Evolutionary conservation across 1,284 basidiomycete genomes (phyloP).

Genomic region (Rhodotorula sp.): DNA sequence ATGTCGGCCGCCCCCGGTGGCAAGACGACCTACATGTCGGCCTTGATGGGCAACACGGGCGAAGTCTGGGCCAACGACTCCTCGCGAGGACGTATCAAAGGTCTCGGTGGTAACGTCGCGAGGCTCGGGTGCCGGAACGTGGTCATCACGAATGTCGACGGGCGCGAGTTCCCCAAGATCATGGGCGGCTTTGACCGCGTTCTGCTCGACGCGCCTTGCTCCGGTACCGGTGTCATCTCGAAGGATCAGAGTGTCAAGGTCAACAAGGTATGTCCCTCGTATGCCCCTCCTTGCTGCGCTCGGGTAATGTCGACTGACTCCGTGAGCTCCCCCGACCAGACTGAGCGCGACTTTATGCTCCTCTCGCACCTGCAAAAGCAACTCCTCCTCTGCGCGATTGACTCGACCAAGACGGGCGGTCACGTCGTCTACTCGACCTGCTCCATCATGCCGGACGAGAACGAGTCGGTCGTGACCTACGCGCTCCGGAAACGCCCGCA

Average conservation of each 20-base stretch:
- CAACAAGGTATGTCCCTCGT: constrained; percentile 72
- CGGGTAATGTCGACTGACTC: background rate
- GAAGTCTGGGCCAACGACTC: constrained; percentile 97
- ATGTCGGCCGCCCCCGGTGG: constrained; percentile 99
- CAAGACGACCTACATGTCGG: constrained; percentile 94
- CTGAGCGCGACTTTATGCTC: constrained; percentile 89
- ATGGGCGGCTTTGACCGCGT: constrained; percentile 98
- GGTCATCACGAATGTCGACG: constrained; percentile 95
- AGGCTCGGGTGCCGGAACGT: constrained; percentile 98
- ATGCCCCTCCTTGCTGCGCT: background rate
- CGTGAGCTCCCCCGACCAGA: constrained; percentile 55
- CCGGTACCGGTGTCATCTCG: constrained; percentile 95
- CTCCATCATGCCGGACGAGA: constrained; percentile 96
- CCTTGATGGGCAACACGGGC: constrained; percentile 95
- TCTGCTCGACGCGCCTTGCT: constrained; percentile 93
- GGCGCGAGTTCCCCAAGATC: constrained; percentile 97
- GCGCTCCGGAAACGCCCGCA: constrained; percentile 97
- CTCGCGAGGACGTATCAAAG: constrained; percentile 93
- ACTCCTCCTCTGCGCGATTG: constrained; percentile 95
- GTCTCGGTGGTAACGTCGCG: constrained; percentile 93
- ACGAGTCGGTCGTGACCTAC: constrained; percentile 97
- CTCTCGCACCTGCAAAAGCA: constrained; percentile 98
- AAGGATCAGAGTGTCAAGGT: constrained; percentile 97
- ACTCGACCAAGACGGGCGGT: constrained; percentile 91
- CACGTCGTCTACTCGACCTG: constrained; percentile 98